Evolutionary conservation across 2,329 filamentous ascomycete genomes (phyloP).

Genomic region (Pseudogymnoascus sp.): DNA sequence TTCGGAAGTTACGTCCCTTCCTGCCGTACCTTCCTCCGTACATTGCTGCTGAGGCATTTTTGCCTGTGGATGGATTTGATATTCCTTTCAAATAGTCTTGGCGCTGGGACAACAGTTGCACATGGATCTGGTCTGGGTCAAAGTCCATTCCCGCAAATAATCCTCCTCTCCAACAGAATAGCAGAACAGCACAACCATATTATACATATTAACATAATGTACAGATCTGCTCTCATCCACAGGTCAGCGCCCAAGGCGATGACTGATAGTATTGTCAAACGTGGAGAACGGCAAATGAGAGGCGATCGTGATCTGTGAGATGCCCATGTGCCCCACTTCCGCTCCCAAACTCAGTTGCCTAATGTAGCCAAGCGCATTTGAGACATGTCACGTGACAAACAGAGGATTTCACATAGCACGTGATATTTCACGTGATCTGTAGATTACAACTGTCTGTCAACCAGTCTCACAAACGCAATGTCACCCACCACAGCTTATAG

Average conservation of each 20-base stretch:
- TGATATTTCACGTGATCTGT: background rate
- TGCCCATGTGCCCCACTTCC: background rate
- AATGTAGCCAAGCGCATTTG: background rate
- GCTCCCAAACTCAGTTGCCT: background rate
- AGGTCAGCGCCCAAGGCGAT: background rate
- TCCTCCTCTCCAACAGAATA: background rate
- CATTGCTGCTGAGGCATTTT: constrained; percentile 4
- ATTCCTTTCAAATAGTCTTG: background rate
- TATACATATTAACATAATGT: background rate
- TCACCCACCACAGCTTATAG: background rate
- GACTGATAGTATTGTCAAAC: background rate
- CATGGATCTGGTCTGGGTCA: background rate
- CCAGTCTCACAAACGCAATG: background rate
- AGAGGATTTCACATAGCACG: too few species aligned
- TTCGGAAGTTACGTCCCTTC: constrained; percentile 1
- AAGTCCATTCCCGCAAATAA: background rate
- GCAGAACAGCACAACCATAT: background rate
- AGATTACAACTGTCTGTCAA: too few species aligned
- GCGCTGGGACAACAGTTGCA: background rate
- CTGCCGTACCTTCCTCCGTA: background rate
- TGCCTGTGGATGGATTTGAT: constrained; percentile 1
- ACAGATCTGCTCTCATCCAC: background rate
- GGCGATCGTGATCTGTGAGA: background rate
- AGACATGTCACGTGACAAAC: background rate
- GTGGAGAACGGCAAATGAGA: background rate